Evolutionary conservation across 2,329 filamentous ascomycete genomes (phyloP).

Genomic region (Trichoderma harzianum): DNA sequence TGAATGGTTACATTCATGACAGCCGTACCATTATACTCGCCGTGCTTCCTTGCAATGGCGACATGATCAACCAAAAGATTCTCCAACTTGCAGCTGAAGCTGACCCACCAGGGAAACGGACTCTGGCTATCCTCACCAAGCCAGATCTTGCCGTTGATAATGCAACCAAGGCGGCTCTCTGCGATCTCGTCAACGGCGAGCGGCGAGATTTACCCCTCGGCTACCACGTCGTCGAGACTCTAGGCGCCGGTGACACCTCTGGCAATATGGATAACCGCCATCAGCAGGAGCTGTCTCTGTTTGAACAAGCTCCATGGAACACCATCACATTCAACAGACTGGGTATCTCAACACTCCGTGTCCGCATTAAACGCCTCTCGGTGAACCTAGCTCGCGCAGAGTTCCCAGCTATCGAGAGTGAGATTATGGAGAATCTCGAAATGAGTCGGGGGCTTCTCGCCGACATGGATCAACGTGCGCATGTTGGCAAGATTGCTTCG

Average conservation of each 20-base stretch:
- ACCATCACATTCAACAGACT: conserved; percentile 26
- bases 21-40: conserved; percentile 48
- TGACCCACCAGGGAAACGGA: conserved; percentile 41
- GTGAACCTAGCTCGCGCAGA: conserved; percentile 39
- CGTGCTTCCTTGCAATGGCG: conserved; percentile 40
- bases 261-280: conserved; percentile 33
- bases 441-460: conserved; percentile 22
- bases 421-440: conserved; percentile 26
- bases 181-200: conserved; percentile 42
- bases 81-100: conserved; percentile 34
- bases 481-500: conserved; percentile 33
- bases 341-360: conserved; percentile 36
- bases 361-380: conserved; percentile 36
- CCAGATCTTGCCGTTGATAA: conserved; percentile 51
- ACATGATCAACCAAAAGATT: conserved; percentile 42
- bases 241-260: conserved; percentile 40
- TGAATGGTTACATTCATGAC: conserved; percentile 44
- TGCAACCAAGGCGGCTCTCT: conserved; percentile 35
- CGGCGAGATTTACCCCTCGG: conserved; percentile 42
- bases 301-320: conserved; percentile 36
- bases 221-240: conserved; percentile 49
- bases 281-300: conserved; percentile 37
- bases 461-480: conserved; percentile 37
- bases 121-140: conserved; percentile 55
- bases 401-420: conserved; percentile 35